Evolutionary conservation across 2,329 filamentous ascomycete genomes (phyloP), one percentile per base, ranked within the genome.

Genomic region (Cladosporium sp.): DNA sequence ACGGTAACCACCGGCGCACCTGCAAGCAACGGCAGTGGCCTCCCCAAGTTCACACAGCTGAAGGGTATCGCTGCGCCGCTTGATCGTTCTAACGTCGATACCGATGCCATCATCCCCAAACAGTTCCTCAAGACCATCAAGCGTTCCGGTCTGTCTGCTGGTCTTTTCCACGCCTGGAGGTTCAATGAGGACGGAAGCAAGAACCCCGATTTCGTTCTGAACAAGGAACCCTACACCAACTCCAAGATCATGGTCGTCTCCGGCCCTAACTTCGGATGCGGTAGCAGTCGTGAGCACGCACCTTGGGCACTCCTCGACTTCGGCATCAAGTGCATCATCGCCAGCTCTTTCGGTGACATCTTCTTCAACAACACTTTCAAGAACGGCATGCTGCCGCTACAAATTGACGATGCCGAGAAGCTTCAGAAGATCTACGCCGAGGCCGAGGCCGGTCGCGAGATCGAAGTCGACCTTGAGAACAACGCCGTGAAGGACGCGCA

Each of bases 311-410:
- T 98, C 28, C 88, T 96, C 65, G 95, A 98, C 80, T 98, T 98
- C 73, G 95, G 95, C 71, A 97, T 99, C 82, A 92, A 90, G 77
- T 94, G 90, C 78, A 85, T 98, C 74, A 96, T 98, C 72, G 95
- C 94, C 0, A 92, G 92, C 1, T 93, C 91, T 1, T 91, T 87
- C 71, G 91, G 90, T 66, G 92, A 96, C 76, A 99, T 99, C 79
- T 97, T 97, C 88, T 96, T 94, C 87, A 97, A 97, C 87, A 99
- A 99, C 84, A 95, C 91, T n/a, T 98, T 97, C 87, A 98, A 99
- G 86, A 99, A 99, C 83, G 94, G 94, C 82, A 98, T 98, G 95
- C 84, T 98, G 69, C 93, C 94, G 57, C 88, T 98, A 67, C 81
- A 85, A 66, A 90, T 98, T 75, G 81, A 85, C 35, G 88, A 94